Base-by-base conservation (phyloP, 2,329 filamentous ascomycete genomes). In the Albifimbria verrucaria region DNA sequence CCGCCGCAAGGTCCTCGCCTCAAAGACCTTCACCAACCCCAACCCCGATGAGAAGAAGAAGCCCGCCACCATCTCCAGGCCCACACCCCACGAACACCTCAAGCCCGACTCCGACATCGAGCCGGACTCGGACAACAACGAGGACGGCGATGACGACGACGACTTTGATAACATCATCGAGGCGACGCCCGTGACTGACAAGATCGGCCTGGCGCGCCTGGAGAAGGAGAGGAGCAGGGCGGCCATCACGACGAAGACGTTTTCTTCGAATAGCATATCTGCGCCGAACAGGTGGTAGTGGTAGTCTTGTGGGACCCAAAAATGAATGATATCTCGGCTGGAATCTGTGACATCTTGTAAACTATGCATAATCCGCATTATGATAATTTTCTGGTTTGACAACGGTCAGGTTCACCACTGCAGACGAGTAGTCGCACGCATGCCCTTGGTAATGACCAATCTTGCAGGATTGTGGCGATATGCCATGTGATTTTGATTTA, bases 101-200 rank as follows among this genome's bases (percentile, higher is more conserved):
- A 18, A n/a, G 23, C 46, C 25, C 46, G 87, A 90, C 48, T 83
- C 84, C 0, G 85, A 90, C 50, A 81, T 81, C 3, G 84, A 88
- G 64, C 86, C 88, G 2, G 89, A 89, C 55, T 90, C 87, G 3
- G 88, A 91, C 57, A 82, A 88, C 52, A 81, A 74, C 25, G 68
- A 73, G 20, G 82, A 63, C 5, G 80, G 75, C 10, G 84, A 78
- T 1, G 81, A 85, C 17, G 88, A 94, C 51, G 88, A 89, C 46
- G 88, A 91, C 48, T 96, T 97, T 65, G 93, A 97, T 65, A 88
- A 88, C 59, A 95, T 99, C 69, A 96, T 97, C 65, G 85, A 92
- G 61, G 93, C 94, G 0, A 93, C 90, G 3, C 91, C 91, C 0
- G 84, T 95, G 18, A 97, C 92, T 0, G 93, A 97, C 68, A 83